Evolutionary conservation across 2,329 filamentous ascomycete species (phyloP).

Genomic region (Epichloe gansuensis): DNA sequence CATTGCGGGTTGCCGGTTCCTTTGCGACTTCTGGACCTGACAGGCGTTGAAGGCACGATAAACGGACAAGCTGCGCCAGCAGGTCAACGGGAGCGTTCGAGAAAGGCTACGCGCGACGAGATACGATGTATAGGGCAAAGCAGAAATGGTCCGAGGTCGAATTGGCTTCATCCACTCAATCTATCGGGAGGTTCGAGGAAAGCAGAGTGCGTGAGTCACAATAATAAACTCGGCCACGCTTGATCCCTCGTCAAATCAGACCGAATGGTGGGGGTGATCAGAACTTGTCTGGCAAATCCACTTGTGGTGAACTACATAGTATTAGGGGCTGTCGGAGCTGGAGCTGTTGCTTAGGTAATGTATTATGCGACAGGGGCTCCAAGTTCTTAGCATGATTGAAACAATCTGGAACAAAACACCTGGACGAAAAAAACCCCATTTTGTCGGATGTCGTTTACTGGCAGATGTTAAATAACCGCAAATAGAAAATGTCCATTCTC

Average conservation of each 20-base stretch:
- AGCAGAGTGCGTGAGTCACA: constrained; percentile 16
- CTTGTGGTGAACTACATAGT: not conserved
- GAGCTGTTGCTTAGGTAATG: no score
- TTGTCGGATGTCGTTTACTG: no score
- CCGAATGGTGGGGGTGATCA: constrained; percentile 12
- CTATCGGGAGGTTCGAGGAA: constrained; percentile 7
- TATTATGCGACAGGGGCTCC: no score
- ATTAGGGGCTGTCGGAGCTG: no score
- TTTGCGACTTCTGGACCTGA: constrained; percentile 16
- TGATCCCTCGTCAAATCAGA: constrained; percentile 7
- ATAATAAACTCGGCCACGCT: constrained; percentile 15
- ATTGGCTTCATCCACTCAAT: constrained; percentile 18
- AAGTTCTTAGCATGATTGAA: no score
- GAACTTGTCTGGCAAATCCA: constrained; percentile 3
- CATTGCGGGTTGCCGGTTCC: constrained; percentile 24
- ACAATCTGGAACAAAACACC: no score
- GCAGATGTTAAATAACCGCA: no score
- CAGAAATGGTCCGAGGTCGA: constrained; percentile 8
- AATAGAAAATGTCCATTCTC: no score
- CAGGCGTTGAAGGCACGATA: constrained; percentile 19
- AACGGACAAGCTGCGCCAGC: constrained; percentile 18
- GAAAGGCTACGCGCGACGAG: constrained; percentile 5
- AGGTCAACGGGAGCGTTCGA: constrained; percentile 11
- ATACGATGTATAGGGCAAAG: constrained; percentile 5
- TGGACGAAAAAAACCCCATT: no score